Evolutionary conservation across 2,329 filamentous ascomycete genomes (phyloP).

Genomic region (Colletotrichum trifolii): DNA sequence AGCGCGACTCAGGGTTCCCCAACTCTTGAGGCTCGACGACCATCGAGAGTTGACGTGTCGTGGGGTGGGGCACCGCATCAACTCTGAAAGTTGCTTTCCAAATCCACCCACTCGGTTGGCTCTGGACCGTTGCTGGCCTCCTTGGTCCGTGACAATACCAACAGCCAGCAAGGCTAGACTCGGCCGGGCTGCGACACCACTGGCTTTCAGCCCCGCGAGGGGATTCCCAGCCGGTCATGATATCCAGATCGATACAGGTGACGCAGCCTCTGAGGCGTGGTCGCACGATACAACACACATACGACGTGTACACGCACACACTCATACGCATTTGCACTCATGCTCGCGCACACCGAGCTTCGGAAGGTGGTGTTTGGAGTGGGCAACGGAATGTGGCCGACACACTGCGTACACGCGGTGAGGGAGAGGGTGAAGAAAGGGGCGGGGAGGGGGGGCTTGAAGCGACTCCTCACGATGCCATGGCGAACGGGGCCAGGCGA

Average conservation of each 20-base stretch:
- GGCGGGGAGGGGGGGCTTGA: too few species aligned
- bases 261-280: constrained; percentile 19
- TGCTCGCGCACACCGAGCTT: too few species aligned
- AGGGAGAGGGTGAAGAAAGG: not conserved
- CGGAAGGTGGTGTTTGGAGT: constrained; percentile 4
- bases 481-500: constrained; percentile 19
- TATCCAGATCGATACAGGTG: constrained; percentile 26
- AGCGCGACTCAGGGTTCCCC: constrained; percentile 24
- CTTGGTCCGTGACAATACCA: constrained; percentile 2
- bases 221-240: constrained; percentile 24
- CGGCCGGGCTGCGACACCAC: not conserved
- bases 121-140: not conserved
- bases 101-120: too few species aligned
- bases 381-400: constrained; percentile 29
- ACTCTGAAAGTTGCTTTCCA: too few species aligned
- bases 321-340: too few species aligned
- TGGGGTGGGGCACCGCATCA: not conserved
- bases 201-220: constrained; percentile 17
- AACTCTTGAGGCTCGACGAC: too few species aligned
- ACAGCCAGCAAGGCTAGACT: not conserved
- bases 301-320: not conserved
- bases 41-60: not conserved
- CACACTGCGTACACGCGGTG: not conserved
- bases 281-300: constrained; percentile 1
- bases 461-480: not conserved